Evolutionary conservation across 1,139 yeast species (phyloP).

Genomic region (Diutina scorzettiae): DNA sequence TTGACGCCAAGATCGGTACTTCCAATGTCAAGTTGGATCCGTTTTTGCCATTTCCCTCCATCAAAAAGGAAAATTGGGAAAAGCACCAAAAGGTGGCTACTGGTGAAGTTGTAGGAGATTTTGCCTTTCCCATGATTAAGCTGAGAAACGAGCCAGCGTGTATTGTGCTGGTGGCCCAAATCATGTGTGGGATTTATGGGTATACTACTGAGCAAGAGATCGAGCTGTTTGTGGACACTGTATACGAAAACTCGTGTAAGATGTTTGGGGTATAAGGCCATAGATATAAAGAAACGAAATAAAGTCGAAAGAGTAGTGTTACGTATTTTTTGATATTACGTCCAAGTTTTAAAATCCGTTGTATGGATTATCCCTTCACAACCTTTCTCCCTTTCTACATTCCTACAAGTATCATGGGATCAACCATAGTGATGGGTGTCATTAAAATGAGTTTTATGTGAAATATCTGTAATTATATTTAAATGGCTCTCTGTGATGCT

Average conservation of each 20-base stretch:
- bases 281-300: too few relatives aligned
- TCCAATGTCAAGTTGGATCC: constrained; percentile 25
- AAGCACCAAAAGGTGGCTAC: constrained; percentile 13
- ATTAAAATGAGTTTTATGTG: too few relatives aligned
- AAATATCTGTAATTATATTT: too few relatives aligned
- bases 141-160: constrained; percentile 89
- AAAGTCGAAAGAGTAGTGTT: too few relatives aligned
- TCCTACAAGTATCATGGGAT: too few relatives aligned
- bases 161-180: constrained; percentile 71
- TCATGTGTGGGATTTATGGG: constrained; percentile 44
- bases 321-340: too few relatives aligned
- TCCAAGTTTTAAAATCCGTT: too few relatives aligned
- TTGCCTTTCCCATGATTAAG: constrained; percentile 49
- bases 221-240: constrained; percentile 42
- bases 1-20: not conserved
- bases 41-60: constrained; percentile 45
- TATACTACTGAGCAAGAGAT: constrained; percentile 30
- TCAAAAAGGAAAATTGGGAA: constrained; percentile 51
- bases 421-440: too few relatives aligned
- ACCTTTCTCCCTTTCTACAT: too few relatives aligned
- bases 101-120: constrained; percentile 15
- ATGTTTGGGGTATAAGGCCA: constrained; percentile 27
- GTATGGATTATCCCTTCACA: too few relatives aligned
- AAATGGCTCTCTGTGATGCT: too few relatives aligned
- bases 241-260: constrained; percentile 51